Base-by-base conservation (phyloP, 139 green algal genomes). In the Coelastrella sp. region DNA sequence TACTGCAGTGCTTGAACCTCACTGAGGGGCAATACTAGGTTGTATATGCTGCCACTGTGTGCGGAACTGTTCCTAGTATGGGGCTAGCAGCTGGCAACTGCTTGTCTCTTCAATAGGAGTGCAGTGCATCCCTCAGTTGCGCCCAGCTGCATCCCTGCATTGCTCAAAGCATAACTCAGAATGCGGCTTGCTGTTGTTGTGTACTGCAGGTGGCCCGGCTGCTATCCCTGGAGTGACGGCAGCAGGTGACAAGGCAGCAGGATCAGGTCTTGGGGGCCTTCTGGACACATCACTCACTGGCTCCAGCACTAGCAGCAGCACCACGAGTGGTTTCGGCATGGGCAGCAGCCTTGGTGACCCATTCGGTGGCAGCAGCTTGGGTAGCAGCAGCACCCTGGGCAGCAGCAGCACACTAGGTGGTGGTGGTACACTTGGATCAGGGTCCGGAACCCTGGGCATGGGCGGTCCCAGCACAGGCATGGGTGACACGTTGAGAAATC, bases 231-330 rank as follows among this genome's bases (percentile, higher is more conserved):
- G 60, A 22, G 20, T 47, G 60, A 22, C 8, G 3, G 20, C 59
- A 56, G 14, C 59, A 32, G 59, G 59, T n/a, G 13, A 47, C 58
- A 74, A 7, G 61, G 60, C 58, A 75, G 80, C 80, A 60, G 80
- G 58, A 86, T 20, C 59, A 74, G 47, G 23, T 58, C 23, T 80
- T n/a, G 74, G 74, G 22, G 59, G 74, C 8, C 23, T 57, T 8
- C 5, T 80, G 74, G 74, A 57, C 23, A 59, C 74, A 7, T 58
- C 74, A 5, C 74, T 59, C 7, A 16, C 22, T 7, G 74, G 23
- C 58, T 23, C 22, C 79, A 85, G 79, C 56, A 64, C 8, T 17
- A 71, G n/a, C 19, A 64, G 79, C 79, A 85, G 79, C 57, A 85
- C 56, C 22, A 57, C 22, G 6, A 64, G 58, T 32, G 61, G 79